phyloP scores from a whole-genome alignment of 495 filamentous ascomycete genomes.

The Penicillium canescens region DNA sequence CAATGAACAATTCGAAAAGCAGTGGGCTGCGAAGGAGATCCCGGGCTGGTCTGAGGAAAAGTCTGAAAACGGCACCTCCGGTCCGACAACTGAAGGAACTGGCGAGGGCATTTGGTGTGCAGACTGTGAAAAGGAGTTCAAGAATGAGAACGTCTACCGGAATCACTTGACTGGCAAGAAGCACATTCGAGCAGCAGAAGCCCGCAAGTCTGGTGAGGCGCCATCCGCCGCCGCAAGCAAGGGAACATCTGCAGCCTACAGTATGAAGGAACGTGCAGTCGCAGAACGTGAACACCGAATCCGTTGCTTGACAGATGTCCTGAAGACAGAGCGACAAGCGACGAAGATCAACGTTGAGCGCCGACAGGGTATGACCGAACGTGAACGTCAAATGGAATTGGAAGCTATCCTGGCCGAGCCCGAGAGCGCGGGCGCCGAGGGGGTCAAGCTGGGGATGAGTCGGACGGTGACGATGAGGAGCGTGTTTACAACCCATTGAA shows the following conservation, averaged over 20 bases:
- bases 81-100: conserved; percentile 54
- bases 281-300: conserved; percentile 87
- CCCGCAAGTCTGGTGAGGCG: conserved; percentile 36
- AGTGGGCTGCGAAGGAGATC: conserved; percentile 77
- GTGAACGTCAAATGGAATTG: conserved; percentile 87
- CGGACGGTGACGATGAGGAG: conserved; percentile 68
- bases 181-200: conserved; percentile 79
- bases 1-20: conserved; percentile 78
- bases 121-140: conserved; percentile 92
- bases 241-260: conserved; percentile 42
- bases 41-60: conserved; percentile 74
- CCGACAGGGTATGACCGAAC: conserved; percentile 92
- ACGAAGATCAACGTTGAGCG: conserved; percentile 92
- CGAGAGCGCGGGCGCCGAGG: conserved; percentile 43
- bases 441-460: conserved; percentile 58
- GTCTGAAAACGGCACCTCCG: conserved; percentile 38
- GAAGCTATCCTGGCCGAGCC: conserved; percentile 77
- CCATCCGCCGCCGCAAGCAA: conserved; percentile 20
- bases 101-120: conserved; percentile 80
- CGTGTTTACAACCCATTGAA: conserved; percentile 97
- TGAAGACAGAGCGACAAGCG: conserved; percentile 77
- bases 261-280: conserved; percentile 85
- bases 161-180: conserved; percentile 88
- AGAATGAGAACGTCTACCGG: conserved; percentile 92
- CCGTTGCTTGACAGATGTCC: conserved; percentile 69